phyloP scores from a whole-genome alignment of 2,329 filamentous ascomycete species.

The Penicillium sp. region DNA sequence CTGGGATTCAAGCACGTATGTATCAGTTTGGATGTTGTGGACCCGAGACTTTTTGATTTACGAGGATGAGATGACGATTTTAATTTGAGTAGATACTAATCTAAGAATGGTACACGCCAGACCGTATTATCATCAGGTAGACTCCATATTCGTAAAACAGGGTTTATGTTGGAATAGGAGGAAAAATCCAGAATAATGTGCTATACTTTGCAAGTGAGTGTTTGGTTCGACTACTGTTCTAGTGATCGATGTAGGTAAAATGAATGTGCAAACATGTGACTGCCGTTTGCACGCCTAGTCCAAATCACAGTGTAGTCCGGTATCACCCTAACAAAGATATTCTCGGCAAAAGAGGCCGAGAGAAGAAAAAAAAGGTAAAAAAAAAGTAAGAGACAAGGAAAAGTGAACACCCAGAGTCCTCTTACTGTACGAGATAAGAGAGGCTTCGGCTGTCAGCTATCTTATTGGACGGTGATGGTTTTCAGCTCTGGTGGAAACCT shows the following conservation, averaged over 20 bases:
- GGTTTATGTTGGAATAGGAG: neutral
- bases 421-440: neutral
- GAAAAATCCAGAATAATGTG: too few relatives aligned
- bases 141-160: neutral
- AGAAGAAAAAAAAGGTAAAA: too few relatives aligned
- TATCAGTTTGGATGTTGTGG: neutral
- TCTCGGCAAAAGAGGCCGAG: too few relatives aligned
- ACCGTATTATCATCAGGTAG: neutral
- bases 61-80: neutral
- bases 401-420: too few relatives aligned
- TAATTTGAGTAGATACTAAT: neutral
- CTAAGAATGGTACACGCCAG: neutral
- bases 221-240: too few relatives aligned
- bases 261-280: neutral
- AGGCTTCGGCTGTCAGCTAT: neutral
- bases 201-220: too few relatives aligned
- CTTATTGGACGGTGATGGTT: slow-evolving; percentile 4
- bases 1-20: neutral
- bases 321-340: neutral
- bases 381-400: too few relatives aligned
- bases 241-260: too few relatives aligned
- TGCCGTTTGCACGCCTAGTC: neutral
- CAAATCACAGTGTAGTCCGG: neutral
- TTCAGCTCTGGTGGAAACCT: neutral
- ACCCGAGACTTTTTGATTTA: neutral